Evolutionary conservation across 768 basidiomycete genomes (phyloP).

Genomic region (Psilocybe tampanensis): DNA sequence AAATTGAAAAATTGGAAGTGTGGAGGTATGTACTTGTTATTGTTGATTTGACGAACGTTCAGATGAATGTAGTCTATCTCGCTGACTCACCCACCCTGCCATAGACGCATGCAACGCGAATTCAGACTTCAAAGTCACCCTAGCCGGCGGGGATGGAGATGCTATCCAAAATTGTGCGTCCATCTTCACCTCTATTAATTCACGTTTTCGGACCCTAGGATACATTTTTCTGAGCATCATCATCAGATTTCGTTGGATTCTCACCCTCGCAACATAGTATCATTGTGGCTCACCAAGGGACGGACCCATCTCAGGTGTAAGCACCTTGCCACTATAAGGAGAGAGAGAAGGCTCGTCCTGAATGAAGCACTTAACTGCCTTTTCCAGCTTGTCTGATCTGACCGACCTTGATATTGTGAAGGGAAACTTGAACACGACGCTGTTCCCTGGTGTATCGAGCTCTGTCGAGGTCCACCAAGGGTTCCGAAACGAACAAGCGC

Average conservation of each 20-base stretch:
- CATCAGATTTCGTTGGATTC: constrained; percentile 56
- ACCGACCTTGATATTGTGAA: constrained; percentile 47
- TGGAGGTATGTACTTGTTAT: constrained; percentile 30
- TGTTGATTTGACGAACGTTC: neutral
- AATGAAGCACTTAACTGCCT: too few relatives aligned
- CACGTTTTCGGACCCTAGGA: too few relatives aligned
- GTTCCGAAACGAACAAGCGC: constrained; percentile 49
- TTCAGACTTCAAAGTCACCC: constrained; percentile 30
- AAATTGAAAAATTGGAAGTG: constrained; percentile 32
- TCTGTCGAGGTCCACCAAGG: constrained; percentile 49
- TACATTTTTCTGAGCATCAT: neutral
- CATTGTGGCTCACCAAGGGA: constrained; percentile 63
- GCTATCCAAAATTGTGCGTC: constrained; percentile 34
- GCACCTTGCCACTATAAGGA: too few relatives aligned
- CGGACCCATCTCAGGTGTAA: too few relatives aligned
- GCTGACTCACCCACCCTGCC: too few relatives aligned
- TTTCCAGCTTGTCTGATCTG: constrained; percentile 42
- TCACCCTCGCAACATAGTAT: constrained; percentile 51
- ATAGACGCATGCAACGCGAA: constrained; percentile 34
- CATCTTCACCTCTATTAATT: neutral
- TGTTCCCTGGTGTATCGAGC: constrained; percentile 51
- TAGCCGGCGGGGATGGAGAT: constrained; percentile 33
- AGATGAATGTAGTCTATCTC: neutral
- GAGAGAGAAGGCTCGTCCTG: too few relatives aligned
- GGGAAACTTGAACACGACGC: constrained; percentile 36